Base-by-base conservation (phyloP, 495 filamentous ascomycete genomes). In the Aspergillus haitiensis region DNA sequence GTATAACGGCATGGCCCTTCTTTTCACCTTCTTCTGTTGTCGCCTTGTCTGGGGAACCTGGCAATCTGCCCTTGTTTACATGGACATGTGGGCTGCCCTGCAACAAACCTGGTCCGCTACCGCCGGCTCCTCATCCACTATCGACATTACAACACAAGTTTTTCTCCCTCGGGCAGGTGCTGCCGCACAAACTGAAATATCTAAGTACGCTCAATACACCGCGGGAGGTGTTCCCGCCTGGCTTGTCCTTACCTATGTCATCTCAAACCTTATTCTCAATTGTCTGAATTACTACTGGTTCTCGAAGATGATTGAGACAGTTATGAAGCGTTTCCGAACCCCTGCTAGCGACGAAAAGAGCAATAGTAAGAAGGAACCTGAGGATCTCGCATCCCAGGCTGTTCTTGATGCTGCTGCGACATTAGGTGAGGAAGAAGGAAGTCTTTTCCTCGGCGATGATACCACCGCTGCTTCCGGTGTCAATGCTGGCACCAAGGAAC, bases 201-300 rank as follows among this genome's bases (percentile, higher is more conserved):
- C 83, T 71, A 73, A 70, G n/a, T 86, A 77, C 67, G 76, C 78
- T 31, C 72, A 79, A 8, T 75, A 76, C 56, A 75, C 75, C 11
- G 65, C 68, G 6, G 66, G 33, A 16, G 74, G 75, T 16, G 76
- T 97, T 6, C 94, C 94, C 0, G 64, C 84, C 1, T 98, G 94
- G 93, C 78, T 98, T 27, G 89, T 89, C 3, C 65, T 78, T 13
- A 80, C 85, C 31, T 98, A 98, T 66, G 75, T 97, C 2, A 78
- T 74, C 4, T 85, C 85, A 42, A 98, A 98, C 68, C 45, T 93
- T 27, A 80, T 88, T 5, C 78, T 98, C 13, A 97, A 97, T 74
- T 78, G 82, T 51, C 77, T 98, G 48, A 98, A 98, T 74, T 92
- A 92, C 71, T 93, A 86, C 77, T 98, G 94, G 94, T 98, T 96